Base-by-base conservation (phyloP, 441 rosid species). In the Jatropha multifida region DNA sequence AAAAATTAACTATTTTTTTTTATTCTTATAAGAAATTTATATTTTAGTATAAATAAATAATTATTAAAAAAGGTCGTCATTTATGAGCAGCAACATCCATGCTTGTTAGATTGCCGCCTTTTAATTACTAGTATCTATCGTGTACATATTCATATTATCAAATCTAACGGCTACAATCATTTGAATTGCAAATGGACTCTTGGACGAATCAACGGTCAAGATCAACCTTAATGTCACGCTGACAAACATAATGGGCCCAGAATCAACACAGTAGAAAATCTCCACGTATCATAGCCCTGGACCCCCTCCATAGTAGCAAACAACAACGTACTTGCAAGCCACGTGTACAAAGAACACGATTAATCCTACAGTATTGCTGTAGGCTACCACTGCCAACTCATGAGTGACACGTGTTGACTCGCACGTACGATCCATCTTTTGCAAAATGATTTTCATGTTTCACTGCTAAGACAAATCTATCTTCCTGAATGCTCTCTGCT, bases 401-500 rank as follows among this genome's bases (percentile, higher is more conserved):
- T 15, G 5, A n/a, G 12, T 23, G 18, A 17, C 83, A 48, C 65
- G 77, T 56, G 76, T 54, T 59, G 71, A 69, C 63, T 59, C 69
- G 46, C 83, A 82, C 82, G 76, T 65, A 74, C 75, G 10, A 20
- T 73, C 81, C 72, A 13, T 74, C 78, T 74, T 38, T 37, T 44
- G 26, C 17, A 12, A 15, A 65, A 14, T 12, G 18, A 27, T 54
- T 54, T 69, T 70, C 77, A 72, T 38, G 20, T 59, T 72, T 72
- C 72, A 44, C 73, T 32, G 46, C 77, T 48, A 13, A 48, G 52
- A 12, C 52, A 48, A 13, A 12, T 13, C 52, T 48, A 4, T 48
- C 3, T 58, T 18, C 55, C 60, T 7, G 10, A 18, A n/a, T 11
- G 18, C 27, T 38, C 26, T 14, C 20, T 2, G 3, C 58, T 17